Percentiles rank a stretch among this genome's conserved stretches.
phyloP scores from a whole-genome alignment of 176 grass and related monocot species.

The Sorghum bicolor region Sorghum_bicolor_NCBIv3 NC_012870.2:79774501-79775000 shows the following conservation, averaged over 20 bases:
- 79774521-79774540: neutral
- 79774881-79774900: conserved; percentile 62
- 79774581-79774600: too few relatives aligned
- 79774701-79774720: neutral
- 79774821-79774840: conserved; percentile 63
- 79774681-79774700: neutral
- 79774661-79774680: conserved; percentile 42
- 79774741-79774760: neutral
- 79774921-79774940: conserved; percentile 83
- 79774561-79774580: neutral
- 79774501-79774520: neutral
- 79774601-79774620: neutral
- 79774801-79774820: conserved; percentile 70
- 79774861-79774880: conserved; percentile 89
- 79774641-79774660: conserved; percentile 40
- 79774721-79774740: neutral
- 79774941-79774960: conserved; percentile 68
- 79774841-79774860: conserved; percentile 70
- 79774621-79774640: conserved; percentile 26
- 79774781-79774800: conserved; percentile 2
- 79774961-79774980: conserved; percentile 84
- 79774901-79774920: conserved; percentile 75
- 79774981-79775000: conserved; percentile 70
- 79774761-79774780: neutral
- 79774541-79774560: neutral